These are phyloP conservation scores for Endocarpon pusillum DNA, from an alignment of 495 filamentous ascomycete species.

Conservation along the genomic window DNA sequence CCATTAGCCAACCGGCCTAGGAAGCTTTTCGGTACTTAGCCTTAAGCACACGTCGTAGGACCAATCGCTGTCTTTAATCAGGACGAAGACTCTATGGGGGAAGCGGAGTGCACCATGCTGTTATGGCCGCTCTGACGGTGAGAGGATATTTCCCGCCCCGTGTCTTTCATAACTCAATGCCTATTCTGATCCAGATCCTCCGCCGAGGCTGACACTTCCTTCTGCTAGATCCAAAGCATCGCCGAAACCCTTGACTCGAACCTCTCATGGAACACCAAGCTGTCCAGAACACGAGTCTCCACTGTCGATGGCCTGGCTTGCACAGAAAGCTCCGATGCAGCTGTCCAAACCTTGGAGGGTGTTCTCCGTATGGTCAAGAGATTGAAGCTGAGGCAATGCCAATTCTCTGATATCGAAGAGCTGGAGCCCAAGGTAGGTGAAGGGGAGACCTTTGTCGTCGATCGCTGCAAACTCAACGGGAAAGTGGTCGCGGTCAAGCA, in stretches of 20 bases:
- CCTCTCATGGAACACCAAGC: constrained; percentile 5
- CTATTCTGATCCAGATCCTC: too few relatives aligned
- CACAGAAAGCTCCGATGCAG: constrained; percentile 8
- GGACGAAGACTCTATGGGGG: too few relatives aligned
- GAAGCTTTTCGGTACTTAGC: too few relatives aligned
- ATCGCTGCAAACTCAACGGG: constrained; percentile 12
- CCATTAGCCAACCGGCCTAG: too few relatives aligned
- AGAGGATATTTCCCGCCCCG: too few relatives aligned
- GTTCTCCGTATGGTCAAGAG: constrained; percentile 15
- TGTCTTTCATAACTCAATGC: too few relatives aligned
- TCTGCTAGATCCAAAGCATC: too few relatives aligned
- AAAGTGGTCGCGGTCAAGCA: constrained; percentile 17
- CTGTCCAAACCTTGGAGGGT: constrained; percentile 12
- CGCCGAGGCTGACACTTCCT: too few relatives aligned
- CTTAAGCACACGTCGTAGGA: too few relatives aligned
- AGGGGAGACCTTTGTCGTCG: constrained; percentile 18
- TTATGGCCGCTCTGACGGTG: too few relatives aligned
- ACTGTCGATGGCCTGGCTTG: constrained; percentile 12
- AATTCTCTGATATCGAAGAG: constrained; percentile 13
- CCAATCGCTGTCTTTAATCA: too few relatives aligned
- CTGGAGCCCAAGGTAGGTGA: constrained; percentile 13
- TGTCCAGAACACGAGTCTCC: constrained; percentile 13
- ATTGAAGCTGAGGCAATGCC: constrained; percentile 12
- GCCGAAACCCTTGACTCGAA: constrained; percentile 1
- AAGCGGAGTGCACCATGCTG: too few relatives aligned